phyloP scores from a whole-genome alignment of 257 asterid species.

The Forsythia viridissima region DNA sequence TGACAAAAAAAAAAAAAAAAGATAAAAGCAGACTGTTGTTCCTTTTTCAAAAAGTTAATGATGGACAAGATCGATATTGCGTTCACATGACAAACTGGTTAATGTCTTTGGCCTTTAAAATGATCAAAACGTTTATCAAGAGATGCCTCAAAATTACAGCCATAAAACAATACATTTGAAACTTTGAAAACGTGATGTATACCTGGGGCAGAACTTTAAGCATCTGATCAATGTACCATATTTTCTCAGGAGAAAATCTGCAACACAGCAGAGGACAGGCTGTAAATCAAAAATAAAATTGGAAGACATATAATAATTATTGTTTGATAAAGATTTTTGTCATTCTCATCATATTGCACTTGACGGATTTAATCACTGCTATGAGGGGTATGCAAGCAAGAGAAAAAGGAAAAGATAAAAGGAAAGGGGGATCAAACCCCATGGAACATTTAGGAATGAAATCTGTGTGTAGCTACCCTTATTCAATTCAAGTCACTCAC shows the following conservation, averaged over 20 bases:
- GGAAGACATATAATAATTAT: constrained; percentile 26
- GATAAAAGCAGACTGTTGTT: not conserved
- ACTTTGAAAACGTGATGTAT: constrained; percentile 23
- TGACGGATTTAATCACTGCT: constrained; percentile 8
- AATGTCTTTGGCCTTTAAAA: not conserved
- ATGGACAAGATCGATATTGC: not conserved
- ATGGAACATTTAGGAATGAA: constrained; percentile 15
- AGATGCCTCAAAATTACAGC: constrained; percentile 10
- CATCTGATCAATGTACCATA: constrained; percentile 97
- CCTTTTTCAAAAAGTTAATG: not conserved
- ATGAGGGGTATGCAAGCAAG: not conserved
- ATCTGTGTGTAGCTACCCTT: not conserved
- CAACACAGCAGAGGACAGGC: constrained; percentile 34
- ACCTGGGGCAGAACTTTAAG: constrained; percentile 95
- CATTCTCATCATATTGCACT: not conserved
- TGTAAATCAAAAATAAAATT: constrained; percentile 14
- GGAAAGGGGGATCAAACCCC: not conserved
- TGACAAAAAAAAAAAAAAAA: not conserved
- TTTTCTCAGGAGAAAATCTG: constrained; percentile 92
- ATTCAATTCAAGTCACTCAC: not conserved
- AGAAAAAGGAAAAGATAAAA: not conserved
- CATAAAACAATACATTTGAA: constrained; percentile 8
- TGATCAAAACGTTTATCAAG: constrained; percentile 21
- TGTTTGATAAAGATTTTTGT: constrained; percentile 12
- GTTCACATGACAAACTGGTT: not conserved